Percentiles rank a stretch among this genome's conserved stretches.
Evolutionary conservation across 768 basidiomycete genomes (phyloP).

Genomic region (Russula compacta): DNA sequence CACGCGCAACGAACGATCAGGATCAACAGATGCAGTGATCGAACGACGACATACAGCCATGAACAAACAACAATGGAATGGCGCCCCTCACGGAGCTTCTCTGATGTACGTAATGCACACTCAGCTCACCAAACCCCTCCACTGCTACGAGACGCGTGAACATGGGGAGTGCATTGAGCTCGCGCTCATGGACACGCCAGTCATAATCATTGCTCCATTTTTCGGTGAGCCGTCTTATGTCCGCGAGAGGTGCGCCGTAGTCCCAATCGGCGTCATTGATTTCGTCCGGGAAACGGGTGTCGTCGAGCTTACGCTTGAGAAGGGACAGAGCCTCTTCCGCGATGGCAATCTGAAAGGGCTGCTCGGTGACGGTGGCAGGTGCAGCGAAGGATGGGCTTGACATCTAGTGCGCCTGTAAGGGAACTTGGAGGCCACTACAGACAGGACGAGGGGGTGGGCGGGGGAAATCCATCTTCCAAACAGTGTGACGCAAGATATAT

Average conservation of each 20-base stretch:
- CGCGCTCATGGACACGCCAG: constrained; percentile 27
- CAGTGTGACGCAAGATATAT: too few relatives aligned
- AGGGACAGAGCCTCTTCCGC: constrained; percentile 33
- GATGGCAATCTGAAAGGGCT: constrained; percentile 39
- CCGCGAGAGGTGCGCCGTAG: constrained; percentile 35
- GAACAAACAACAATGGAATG: constrained; percentile 27
- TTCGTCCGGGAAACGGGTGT: constrained; percentile 48
- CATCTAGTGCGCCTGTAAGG: too few relatives aligned
- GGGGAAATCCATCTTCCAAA: too few relatives aligned
- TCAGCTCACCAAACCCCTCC: constrained; percentile 26
- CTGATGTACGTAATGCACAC: constrained; percentile 31
- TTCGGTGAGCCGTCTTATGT: constrained; percentile 24
- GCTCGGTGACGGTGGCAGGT: too few relatives aligned
- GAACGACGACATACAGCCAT: constrained; percentile 22
- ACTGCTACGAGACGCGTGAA: constrained; percentile 29
- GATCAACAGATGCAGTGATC: too few relatives aligned
- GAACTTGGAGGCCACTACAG: too few relatives aligned
- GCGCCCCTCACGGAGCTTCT: constrained; percentile 23
- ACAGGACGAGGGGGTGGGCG: too few relatives aligned
- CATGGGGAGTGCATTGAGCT: constrained; percentile 29
- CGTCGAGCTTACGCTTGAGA: constrained; percentile 39
- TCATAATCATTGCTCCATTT: constrained; percentile 27
- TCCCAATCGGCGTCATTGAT: constrained; percentile 40
- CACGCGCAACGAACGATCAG: neutral
- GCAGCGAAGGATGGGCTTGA: too few relatives aligned